Conservation (phyloP, 148 eudicot species). For the Rhododendron griersonianum region DNA sequence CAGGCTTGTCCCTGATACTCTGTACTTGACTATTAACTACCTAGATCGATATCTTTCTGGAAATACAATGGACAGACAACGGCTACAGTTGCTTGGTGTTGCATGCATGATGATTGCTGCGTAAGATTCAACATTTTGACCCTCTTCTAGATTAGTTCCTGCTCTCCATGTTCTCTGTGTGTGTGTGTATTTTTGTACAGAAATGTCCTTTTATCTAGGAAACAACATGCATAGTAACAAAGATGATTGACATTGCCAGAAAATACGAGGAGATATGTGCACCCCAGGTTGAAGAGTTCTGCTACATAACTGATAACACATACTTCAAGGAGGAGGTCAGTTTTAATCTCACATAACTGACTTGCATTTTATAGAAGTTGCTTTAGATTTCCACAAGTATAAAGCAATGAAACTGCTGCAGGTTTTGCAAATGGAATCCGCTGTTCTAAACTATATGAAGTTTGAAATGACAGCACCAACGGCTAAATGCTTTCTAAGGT, state of each 20-base stretch:
- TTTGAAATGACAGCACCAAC: slow-evolving; percentile 96
- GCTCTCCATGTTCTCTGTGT: not conserved
- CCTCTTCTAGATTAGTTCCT: not conserved
- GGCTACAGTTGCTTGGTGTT: slow-evolving; percentile 84
- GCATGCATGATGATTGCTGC: slow-evolving; percentile 99
- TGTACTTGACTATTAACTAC: slow-evolving; percentile 84
- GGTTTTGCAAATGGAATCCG: slow-evolving; percentile 90
- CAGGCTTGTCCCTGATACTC: slow-evolving; percentile 91
- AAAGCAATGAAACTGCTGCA: slow-evolving; percentile 16
- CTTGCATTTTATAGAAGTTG: not conserved
- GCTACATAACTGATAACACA: slow-evolving; percentile 94
- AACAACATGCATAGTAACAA: not conserved
- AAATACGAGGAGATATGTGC: slow-evolving; percentile 99
- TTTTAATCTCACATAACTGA: not conserved
- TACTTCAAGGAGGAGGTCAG: slow-evolving; percentile 89
- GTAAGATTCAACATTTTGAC: slow-evolving; percentile 38
- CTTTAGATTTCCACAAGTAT: not conserved
- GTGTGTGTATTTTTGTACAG: not conserved
- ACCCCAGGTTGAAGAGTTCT: slow-evolving; percentile 96
- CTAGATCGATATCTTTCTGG: slow-evolving; percentile 94
- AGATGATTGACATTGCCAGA: slow-evolving; percentile 27
- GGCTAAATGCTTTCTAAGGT: slow-evolving; percentile 75
- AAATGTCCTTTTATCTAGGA: not conserved
- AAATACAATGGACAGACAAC: slow-evolving; percentile 71
- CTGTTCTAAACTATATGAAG: slow-evolving; percentile 75